phyloP scores from a whole-genome alignment of 2,329 filamentous ascomycete species.

The Arachnomyces sp. region DNA sequence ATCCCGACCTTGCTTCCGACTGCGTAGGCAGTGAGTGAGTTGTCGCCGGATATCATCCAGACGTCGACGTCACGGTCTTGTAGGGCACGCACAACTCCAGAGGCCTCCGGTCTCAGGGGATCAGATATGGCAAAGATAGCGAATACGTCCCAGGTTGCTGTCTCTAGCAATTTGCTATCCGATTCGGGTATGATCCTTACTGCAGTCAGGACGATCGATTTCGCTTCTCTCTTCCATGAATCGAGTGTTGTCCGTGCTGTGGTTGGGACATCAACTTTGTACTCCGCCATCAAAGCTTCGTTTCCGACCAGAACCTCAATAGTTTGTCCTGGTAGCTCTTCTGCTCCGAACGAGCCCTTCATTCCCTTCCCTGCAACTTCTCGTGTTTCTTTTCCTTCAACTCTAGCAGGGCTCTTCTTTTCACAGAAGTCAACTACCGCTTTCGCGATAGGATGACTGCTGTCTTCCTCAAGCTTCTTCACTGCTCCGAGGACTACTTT shows the following conservation, averaged over 20 bases:
- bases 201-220: conserved; percentile 38
- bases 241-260: conserved; percentile 38
- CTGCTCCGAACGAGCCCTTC: conserved; percentile 32
- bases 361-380: conserved; percentile 54
- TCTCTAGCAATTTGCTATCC: conserved; percentile 6
- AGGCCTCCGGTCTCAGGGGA: conserved; percentile 31
- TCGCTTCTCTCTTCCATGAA: conserved; percentile 51
- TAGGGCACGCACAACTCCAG: conserved; percentile 27
- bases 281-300: conserved; percentile 11
- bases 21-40: conserved; percentile 32
- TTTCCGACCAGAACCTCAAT: conserved; percentile 31
- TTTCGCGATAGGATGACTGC: conserved; percentile 52
- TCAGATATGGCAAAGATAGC: conserved; percentile 46
- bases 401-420: conserved; percentile 16
- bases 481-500: conserved; percentile 39
- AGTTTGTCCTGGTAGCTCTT: conserved; percentile 4
- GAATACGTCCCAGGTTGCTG: conserved; percentile 38
- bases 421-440: conserved; percentile 47
- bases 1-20: conserved; percentile 38
- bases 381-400: conserved; percentile 34
- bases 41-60: conserved; percentile 40
- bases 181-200: conserved; percentile 21
- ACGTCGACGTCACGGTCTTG: conserved; percentile 32
- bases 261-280: conserved; percentile 3
- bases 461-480: conserved; percentile 49